phyloP scores from a whole-genome alignment of 805 yeast genomes.

The Isabelozyma heimii region DNA sequence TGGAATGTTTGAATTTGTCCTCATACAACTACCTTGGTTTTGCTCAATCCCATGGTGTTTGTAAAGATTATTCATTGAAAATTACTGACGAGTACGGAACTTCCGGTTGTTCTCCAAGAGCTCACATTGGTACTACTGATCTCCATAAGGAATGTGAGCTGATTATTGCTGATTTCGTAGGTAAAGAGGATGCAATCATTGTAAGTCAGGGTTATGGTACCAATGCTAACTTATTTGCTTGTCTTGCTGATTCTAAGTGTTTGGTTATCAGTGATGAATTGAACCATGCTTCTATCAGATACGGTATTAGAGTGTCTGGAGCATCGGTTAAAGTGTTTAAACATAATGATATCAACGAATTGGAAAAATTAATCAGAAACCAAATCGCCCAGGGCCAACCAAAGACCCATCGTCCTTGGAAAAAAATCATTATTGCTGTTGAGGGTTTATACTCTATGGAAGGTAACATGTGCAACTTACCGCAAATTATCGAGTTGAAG shows the following conservation, averaged over 20 bases:
- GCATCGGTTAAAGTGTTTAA: constrained; percentile 89
- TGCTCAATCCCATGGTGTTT: constrained; percentile 90
- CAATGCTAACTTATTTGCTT: constrained; percentile 81
- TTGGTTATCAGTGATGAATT: constrained; percentile 90
- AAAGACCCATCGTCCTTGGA: constrained; percentile 95
- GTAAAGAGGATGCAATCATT: constrained; percentile 82
- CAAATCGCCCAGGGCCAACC: constrained; percentile 94
- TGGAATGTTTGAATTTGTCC: constrained; percentile 79
- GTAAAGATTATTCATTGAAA: constrained; percentile 75
- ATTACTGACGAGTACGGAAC: constrained; percentile 70
- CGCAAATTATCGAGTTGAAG: constrained; percentile 67
- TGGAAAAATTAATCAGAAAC: constrained; percentile 76
- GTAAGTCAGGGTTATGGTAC: constrained; percentile 97
- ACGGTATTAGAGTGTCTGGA: constrained; percentile 90
- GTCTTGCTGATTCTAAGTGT: constrained; percentile 82
- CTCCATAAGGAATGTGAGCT: constrained; percentile 73
- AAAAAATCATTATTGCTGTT: constrained; percentile 76
- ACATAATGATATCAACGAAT: constrained; percentile 82
- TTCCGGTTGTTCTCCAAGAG: constrained; percentile 75
- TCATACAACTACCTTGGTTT: constrained; percentile 95
- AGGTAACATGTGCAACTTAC: constrained; percentile 85
- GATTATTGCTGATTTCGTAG: constrained; percentile 79
- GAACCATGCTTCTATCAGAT: constrained; percentile 93
- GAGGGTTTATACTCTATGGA: constrained; percentile 94
- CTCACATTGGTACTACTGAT: constrained; percentile 70